A percentile compares a stretch with the other conserved stretches of the same genome.
Evolutionary conservation across 805 yeast species (phyloP).

Genomic region (Saccharomycopsis capsularis): DNA sequence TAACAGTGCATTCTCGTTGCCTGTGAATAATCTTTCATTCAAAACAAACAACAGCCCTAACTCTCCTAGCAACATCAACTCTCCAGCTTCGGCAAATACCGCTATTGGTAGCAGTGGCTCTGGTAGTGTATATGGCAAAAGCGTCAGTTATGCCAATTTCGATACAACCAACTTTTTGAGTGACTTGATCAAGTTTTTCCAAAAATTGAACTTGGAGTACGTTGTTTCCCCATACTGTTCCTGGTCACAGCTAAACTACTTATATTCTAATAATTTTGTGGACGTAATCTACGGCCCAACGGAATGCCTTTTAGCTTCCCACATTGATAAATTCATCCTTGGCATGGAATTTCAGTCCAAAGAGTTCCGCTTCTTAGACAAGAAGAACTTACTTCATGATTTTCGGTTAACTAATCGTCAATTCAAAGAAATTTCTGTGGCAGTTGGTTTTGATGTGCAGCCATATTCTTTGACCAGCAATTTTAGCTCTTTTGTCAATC

Average conservation of each 20-base stretch:
- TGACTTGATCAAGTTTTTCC: slow-evolving; percentile 53
- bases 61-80: slow-evolving; percentile 3
- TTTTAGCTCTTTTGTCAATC: slow-evolving; percentile 4
- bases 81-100: too few species aligned
- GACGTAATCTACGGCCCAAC: slow-evolving; percentile 82
- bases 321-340: slow-evolving; percentile 64
- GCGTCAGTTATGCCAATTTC: slow-evolving; percentile 34
- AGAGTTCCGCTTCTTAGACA: slow-evolving; percentile 63
- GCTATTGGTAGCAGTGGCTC: neutral
- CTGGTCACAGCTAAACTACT: slow-evolving; percentile 70
- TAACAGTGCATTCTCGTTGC: neutral
- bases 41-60: neutral
- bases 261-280: slow-evolving; percentile 48
- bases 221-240: slow-evolving; percentile 79
- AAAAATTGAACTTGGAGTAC: slow-evolving; percentile 50
- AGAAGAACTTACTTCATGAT: slow-evolving; percentile 49
- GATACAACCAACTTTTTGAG: slow-evolving; percentile 43
- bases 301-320: slow-evolving; percentile 57
- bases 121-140: neutral
- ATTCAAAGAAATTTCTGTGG: slow-evolving; percentile 66
- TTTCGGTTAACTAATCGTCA: slow-evolving; percentile 56
- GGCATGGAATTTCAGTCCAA: slow-evolving; percentile 60
- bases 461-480: slow-evolving; percentile 46
- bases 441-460: slow-evolving; percentile 74
- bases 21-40: neutral